phyloP scores from a whole-genome alignment of 2,329 filamentous ascomycete genomes.

The Botrytis porri region DNA sequence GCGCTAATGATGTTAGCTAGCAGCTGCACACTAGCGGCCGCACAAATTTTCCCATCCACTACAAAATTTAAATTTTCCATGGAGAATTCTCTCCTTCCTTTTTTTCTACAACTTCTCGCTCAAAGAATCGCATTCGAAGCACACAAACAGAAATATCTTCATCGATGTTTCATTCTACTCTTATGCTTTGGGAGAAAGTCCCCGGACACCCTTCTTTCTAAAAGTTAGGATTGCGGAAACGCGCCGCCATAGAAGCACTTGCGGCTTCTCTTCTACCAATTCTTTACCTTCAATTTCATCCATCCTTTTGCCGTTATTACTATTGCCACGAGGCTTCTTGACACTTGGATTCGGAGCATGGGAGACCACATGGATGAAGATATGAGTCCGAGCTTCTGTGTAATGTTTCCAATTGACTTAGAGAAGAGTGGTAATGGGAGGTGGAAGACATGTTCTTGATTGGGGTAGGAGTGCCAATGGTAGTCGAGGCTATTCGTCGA shows the following conservation, averaged over 20 bases:
- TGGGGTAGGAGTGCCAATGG: slow-evolving; percentile 46
- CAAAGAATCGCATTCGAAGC: slow-evolving; percentile 99
- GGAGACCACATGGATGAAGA: slow-evolving; percentile 72
- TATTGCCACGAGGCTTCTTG: slow-evolving; percentile 30
- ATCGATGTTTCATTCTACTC: slow-evolving; percentile 38
- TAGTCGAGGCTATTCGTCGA: slow-evolving; percentile 74
- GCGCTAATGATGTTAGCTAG: background rate
- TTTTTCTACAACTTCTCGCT: slow-evolving; percentile 71
- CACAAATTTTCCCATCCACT: slow-evolving; percentile 7
- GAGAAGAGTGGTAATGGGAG: slow-evolving; percentile 37
- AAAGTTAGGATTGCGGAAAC: slow-evolving; percentile 74
- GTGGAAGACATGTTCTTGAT: slow-evolving; percentile 43
- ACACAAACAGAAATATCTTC: slow-evolving; percentile 72
- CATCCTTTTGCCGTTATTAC: slow-evolving; percentile 39
- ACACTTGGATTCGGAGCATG: slow-evolving; percentile 23
- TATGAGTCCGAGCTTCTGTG: slow-evolving; percentile 70
- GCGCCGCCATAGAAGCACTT: slow-evolving; percentile 99
- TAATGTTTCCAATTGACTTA: slow-evolving; percentile 38
- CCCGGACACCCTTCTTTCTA: slow-evolving; percentile 75
- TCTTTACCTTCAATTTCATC: slow-evolving; percentile 44
- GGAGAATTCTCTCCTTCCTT: slow-evolving; percentile 22
- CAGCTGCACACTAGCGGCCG: slow-evolving; percentile 14
- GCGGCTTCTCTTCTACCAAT: slow-evolving; percentile 74
- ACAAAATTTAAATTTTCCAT: slow-evolving; percentile 15
- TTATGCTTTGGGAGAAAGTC: slow-evolving; percentile 99